Conservation (phyloP, 495 filamentous ascomycete species). For the Clohesyomyces aquaticus region DNA sequence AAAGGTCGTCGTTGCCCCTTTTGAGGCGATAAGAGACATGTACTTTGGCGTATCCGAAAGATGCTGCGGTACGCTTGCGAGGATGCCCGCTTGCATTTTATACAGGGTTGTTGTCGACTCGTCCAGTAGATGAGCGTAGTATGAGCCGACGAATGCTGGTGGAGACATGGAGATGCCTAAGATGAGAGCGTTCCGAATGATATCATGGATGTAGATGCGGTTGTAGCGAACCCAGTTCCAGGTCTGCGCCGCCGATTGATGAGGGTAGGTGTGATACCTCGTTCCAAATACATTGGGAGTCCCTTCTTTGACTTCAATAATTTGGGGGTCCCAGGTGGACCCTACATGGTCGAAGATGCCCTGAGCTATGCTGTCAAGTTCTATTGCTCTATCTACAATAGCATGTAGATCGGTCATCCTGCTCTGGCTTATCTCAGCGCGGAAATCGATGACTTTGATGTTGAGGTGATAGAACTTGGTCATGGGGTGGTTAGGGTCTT, state of each 20-base stretch:
- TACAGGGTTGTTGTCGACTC: slow-evolving; percentile 15
- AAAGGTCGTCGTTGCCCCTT: not conserved
- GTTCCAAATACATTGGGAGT: slow-evolving; percentile 19
- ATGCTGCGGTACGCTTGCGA: slow-evolving; percentile 32
- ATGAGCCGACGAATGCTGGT: slow-evolving; percentile 1
- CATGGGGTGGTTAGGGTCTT: slow-evolving; percentile 2
- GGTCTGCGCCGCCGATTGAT: slow-evolving; percentile 14
- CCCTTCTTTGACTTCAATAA: not conserved
- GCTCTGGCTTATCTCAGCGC: slow-evolving; percentile 13
- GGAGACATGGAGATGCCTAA: slow-evolving; percentile 12
- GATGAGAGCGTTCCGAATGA: slow-evolving; percentile 29
- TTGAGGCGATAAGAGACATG: not conserved
- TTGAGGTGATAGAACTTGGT: slow-evolving; percentile 25
- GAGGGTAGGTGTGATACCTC: slow-evolving; percentile 27
- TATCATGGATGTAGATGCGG: slow-evolving; percentile 31
- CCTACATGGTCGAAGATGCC: slow-evolving; percentile 6
- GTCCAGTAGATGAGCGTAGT: slow-evolving; percentile 8
- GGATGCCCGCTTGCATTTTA: slow-evolving; percentile 30
- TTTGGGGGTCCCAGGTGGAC: slow-evolving; percentile 16
- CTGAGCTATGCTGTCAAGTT: slow-evolving; percentile 9
- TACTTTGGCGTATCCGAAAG: slow-evolving; percentile 27
- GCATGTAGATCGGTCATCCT: slow-evolving; percentile 11
- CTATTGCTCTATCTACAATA: slow-evolving; percentile 27
- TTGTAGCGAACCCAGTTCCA: slow-evolving; percentile 37
- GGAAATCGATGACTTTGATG: slow-evolving; percentile 16